Percentiles rank a stretch among this genome's conserved stretches.
Evolutionary conservation across 2,329 filamentous ascomycete species (phyloP).

Genomic region (Dryadomyces quercus-mongolicae): DNA sequence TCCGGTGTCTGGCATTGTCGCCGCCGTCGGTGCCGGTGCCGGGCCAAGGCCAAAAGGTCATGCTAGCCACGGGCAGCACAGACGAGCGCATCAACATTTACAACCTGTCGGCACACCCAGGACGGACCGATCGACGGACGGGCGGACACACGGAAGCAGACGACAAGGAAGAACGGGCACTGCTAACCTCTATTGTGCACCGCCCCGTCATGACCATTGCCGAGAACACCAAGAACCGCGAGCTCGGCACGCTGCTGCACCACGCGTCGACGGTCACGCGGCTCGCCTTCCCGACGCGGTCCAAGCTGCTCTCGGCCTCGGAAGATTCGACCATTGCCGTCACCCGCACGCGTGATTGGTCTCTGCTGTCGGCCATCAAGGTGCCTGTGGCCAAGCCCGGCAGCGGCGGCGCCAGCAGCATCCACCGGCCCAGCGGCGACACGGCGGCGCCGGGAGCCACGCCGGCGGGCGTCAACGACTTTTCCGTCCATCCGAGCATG

Average conservation of each 20-base stretch:
- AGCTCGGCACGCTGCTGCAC: constrained; percentile 77
- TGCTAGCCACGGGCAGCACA: constrained; percentile 81
- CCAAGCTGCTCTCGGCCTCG: constrained; percentile 75
- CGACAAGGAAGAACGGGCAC: constrained; percentile 30
- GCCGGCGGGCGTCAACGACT: constrained; percentile 85
- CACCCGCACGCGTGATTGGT: constrained; percentile 80
- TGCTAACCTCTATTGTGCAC: constrained; percentile 54
- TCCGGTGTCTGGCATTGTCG: constrained; percentile 80
- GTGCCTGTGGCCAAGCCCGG: constrained; percentile 70
- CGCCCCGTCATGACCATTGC: constrained; percentile 47
- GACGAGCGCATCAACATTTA: constrained; percentile 96
- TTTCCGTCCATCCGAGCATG: constrained; percentile 90
- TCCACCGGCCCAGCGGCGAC: constrained; percentile 65
- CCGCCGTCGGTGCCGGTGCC: constrained; percentile 51
- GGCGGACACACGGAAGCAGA: constrained; percentile 24
- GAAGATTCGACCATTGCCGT: constrained; percentile 91
- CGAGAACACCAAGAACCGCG: constrained; percentile 77
- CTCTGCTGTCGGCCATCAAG: constrained; percentile 75
- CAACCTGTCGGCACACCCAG: constrained; percentile 61
- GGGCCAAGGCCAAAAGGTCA: constrained; percentile 64
- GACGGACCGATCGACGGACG: constrained; percentile 25
- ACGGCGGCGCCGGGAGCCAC: constrained; percentile 71
- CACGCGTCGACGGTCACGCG: constrained; percentile 73
- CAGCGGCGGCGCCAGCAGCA: constrained; percentile 27
- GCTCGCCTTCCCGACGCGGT: constrained; percentile 70